Evolutionary conservation across 1,284 basidiomycete genomes (phyloP), one percentile per base, ranked within the genome.

Genomic region (Rhodotorula mucilaginosa): DNA sequence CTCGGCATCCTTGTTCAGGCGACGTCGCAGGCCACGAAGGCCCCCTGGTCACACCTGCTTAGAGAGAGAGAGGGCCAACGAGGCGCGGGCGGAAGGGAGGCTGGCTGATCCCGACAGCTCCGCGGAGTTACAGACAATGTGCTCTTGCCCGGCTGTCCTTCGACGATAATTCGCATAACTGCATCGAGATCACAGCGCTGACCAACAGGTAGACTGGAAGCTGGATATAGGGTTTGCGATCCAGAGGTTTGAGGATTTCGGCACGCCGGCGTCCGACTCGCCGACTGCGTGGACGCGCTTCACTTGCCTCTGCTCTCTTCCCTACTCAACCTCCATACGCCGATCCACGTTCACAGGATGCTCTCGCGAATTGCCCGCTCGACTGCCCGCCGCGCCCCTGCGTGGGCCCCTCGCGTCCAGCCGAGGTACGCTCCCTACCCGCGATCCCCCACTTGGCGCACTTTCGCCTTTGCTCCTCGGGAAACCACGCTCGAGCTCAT

Each of bases 1-100:
- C 91, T 90, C 78, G 75, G 61, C 72, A 71, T 71, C 19, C 31
- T 60, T 7, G 23, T 23, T 46, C 54, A 56, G 26, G 58, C 39
- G n/a, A 44, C 58, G 15, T 60, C 58, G 58, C 58, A 58, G 44
- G 44, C 46, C n/a, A n/a, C 26, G 54, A 56, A 56, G 54, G 54
- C n/a, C 54, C 54, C 54, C 49, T 51, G 49, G 49, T 51, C 49
- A 51, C 49, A 51, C 19, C 49, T 51, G 49, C 49, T 51, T 18
- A 10, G 39, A 44, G 39, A 44, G 39, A 44, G 39, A 6, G 12
- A 13, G 26, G 26, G 26, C 10, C 39, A 13, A 44, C 26, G 26
- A 26, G 26, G 26, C 26, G 26, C 26, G 26, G 26, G 26, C 26
- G 26, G 26, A 44, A 10, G 39, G 10, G 39, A 44, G 39, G 39